Conservation (phyloP, 257 asterid species). For the Coffea canephora region DNA sequence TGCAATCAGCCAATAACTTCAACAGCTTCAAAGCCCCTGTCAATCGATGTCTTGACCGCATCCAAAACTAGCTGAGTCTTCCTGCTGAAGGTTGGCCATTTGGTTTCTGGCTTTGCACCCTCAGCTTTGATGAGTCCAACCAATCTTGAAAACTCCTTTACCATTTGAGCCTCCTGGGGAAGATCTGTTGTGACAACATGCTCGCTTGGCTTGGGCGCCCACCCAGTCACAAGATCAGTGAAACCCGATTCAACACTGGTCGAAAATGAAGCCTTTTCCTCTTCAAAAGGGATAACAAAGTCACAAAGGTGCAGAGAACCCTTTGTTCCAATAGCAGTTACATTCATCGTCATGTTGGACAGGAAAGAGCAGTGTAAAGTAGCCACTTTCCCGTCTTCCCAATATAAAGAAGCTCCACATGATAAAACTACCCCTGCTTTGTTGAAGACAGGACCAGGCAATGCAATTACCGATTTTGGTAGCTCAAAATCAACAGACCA, state of each 20-base stretch:
- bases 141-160: slow-evolving; percentile 56
- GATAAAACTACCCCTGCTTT: slow-evolving; percentile 39
- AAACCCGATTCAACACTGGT: slow-evolving; percentile 31
- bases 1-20: slow-evolving; percentile 27
- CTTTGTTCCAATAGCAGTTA: slow-evolving; percentile 49
- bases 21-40: slow-evolving; percentile 46
- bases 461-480: slow-evolving; percentile 37
- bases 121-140: slow-evolving; percentile 32
- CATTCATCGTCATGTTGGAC: slow-evolving; percentile 47
- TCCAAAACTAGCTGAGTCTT: slow-evolving; percentile 66
- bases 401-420: slow-evolving; percentile 36
- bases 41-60: slow-evolving; percentile 64
- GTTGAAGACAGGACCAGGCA: slow-evolving; percentile 30
- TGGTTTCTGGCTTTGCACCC: slow-evolving; percentile 44
- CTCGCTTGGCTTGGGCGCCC: slow-evolving; percentile 43
- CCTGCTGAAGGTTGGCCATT: slow-evolving; percentile 59
- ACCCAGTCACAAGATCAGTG: slow-evolving; percentile 31
- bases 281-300: slow-evolving; percentile 54
- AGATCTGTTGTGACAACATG: slow-evolving; percentile 43
- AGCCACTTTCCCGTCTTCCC: slow-evolving; percentile 49
- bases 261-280: slow-evolving; percentile 42
- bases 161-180: slow-evolving; percentile 74
- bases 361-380: slow-evolving; percentile 63
- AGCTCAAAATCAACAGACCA: slow-evolving; percentile 35
- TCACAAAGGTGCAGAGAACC: slow-evolving; percentile 55